Evolutionary conservation across 306 rosid genomes (phyloP), one percentile per base, ranked within the genome.

Genomic region (Trifolium subterraneum): DNA sequence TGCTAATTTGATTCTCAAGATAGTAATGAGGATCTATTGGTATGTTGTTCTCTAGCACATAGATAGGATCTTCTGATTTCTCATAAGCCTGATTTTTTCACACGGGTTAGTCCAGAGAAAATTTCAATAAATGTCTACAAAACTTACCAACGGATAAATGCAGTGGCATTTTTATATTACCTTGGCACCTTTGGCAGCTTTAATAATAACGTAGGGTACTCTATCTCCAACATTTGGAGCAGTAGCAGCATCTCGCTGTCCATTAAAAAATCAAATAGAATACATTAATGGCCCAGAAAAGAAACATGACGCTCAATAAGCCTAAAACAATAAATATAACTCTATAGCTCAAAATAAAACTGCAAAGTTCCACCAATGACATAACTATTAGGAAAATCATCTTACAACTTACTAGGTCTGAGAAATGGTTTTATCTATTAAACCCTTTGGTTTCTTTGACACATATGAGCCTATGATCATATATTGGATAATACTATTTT

Each of bases 201-300:
- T 89, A 65, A 94, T 39, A 69, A 94, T 91, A 62, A 94, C 98
- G 82, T 94, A 94, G 27, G 98, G 98, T 55, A 94, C 98, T 51
- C 98, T 89, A 78, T 94, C 98, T 63, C 98, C 98, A 81, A 94
- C 98, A 83, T 88, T 91, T 73, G 98, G 98, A 78, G 98, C 98
- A 74, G 98, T 90, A 67, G 98, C 97, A 80, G 98, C 90, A 89
- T 94, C 98, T 75, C 96, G 82, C 98, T 94, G 82, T 72, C 73
- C 66, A 81, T 69, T 47, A 77, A 29, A 66, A 71, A 75, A 68
- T 73, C 70, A 73, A 68, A 68, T 44, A 33, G 50, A 54, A 78
- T 22, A 75, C 23, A 64, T 20, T 72, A 31, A 59, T 42, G 56
- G 55, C 51, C 75, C 42, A 51, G 14, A 61, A 45, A 52, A 55